Base-by-base conservation (phyloP, 2,329 filamentous ascomycete genomes). In the Cytospora piceicola region DNA sequence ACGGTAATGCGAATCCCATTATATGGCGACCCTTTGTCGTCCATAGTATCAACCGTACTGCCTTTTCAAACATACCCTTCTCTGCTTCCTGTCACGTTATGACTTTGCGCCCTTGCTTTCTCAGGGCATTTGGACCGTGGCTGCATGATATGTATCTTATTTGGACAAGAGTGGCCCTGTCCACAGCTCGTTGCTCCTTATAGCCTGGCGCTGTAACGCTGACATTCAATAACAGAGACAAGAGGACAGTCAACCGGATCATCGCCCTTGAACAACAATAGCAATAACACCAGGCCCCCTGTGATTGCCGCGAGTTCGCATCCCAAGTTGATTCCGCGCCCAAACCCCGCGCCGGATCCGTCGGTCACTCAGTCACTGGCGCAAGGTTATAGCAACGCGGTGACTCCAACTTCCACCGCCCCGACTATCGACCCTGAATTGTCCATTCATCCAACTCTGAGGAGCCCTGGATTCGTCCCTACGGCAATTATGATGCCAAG, bases 381-480 rank as follows among this genome's bases (percentile, higher is more conserved):
- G 69, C 82, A 83, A 81, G 81, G 80, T 73, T 83, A 82, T 75
- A 78, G 66, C 68, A 77, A 79, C 64, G 70, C 78, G 65, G 70
- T 75, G 58, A 73, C 74, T 63, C 71, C 74, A 65, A 72, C 77
- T 77, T 66, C 76, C 75, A 69, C 72, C 74, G 67, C 69, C 69
- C 72, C 69, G 63, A 72, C 67, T 77, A 58, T 75, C 67, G 78
- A 80, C 68, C 74, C 74, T 69, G 81, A 83, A 70, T 72, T 79
- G 67, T 79, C 80, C 67, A 83, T 84, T 58, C 81, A 84, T 66
- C 82, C 82, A 24, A 80, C 83, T 62, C 75, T 84, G 54, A 78
- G 82, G 71, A 70, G 70, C 12, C 70, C 72, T 36, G 67, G 64
- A 59, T 73, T 71, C 68, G 69, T 71, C 27, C 70, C 74, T 34